These are phyloP conservation scores for Dacryopinax spathularia DNA, from an alignment of 768 basidiomycete genomes.

Conservation along the genomic window DNA sequence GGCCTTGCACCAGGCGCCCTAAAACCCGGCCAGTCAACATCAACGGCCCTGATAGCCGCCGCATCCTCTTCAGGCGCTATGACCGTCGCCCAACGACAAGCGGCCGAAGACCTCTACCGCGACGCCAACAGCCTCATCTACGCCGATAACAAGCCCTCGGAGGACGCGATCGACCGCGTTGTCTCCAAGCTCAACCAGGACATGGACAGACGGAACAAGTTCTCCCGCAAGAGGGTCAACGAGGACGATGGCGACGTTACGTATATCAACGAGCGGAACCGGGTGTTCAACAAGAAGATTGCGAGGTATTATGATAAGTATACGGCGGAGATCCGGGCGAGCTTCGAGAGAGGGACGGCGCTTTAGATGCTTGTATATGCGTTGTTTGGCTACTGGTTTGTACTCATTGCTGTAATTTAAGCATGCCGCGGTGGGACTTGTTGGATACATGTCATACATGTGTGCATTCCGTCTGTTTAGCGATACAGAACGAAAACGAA, in stretches of 20 bases:
- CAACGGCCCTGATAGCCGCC: constrained; percentile 30
- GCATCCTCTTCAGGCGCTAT: constrained; percentile 39
- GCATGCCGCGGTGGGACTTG: neutral
- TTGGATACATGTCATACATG: neutral
- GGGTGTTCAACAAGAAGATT: constrained; percentile 98
- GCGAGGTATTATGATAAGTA: constrained; percentile 94
- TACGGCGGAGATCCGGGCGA: constrained; percentile 87
- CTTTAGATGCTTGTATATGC: constrained; percentile 31
- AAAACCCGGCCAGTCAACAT: constrained; percentile 25
- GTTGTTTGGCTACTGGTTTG: constrained; percentile 5
- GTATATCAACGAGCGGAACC: constrained; percentile 97
- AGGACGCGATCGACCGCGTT: constrained; percentile 89
- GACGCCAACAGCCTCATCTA: constrained; percentile 88
- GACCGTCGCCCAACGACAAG: constrained; percentile 27
- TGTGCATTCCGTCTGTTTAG: neutral
- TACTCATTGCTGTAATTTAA: constrained; percentile 10
- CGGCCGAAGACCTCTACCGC: constrained; percentile 72
- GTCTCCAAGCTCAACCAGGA: constrained; percentile 85
- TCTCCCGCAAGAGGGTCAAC: constrained; percentile 76
- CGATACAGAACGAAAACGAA: neutral
- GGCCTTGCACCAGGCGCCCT: constrained; percentile 61
- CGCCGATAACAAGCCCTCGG: constrained; percentile 86
- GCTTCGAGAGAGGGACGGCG: constrained; percentile 94
- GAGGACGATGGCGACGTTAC: constrained; percentile 94
- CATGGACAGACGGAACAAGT: constrained; percentile 78